Evolutionary conservation across 208 protist species (phyloP), one percentile per base, ranked within the genome.

Genomic region (Trypanosoma lewisi): DNA sequence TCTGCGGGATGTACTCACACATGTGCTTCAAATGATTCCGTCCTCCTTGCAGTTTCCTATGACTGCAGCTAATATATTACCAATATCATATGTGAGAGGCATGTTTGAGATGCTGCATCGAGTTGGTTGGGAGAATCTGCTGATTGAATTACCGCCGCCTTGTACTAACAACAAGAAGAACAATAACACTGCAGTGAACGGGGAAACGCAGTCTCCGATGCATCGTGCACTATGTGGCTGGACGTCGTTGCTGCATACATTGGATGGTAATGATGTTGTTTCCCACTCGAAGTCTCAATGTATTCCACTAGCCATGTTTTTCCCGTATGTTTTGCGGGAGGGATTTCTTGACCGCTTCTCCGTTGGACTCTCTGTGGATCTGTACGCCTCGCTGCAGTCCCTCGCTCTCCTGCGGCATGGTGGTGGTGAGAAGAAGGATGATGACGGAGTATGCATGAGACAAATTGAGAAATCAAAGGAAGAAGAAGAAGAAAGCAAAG

Each of bases 41-140:
- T 2, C 42, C 4, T 23, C 17, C 1, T 44, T 57, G 21, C 5
- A 19, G 21, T 42, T 57, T 39, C 52, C 52, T 34, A 12, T 57
- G 21, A 27, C 30, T 12, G 33, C 4, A 8, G 12, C 19, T 12
- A 37, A 57, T 17, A 27, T 11, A 27, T 14, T 42, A 19, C 25
- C 30, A 9, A 2, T 27, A 8, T 27, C 52, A 12, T 57, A 34
- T 34, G n/a, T 57, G 7, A 27, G 31, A 14, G 30, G 17, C 6
- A 44, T 57, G 21, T 57, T 57, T 41, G 52, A 57, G 12, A 57
- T 33, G 9, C 52, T 57, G 7, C 52, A 57, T 57, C 52, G 52
- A 5, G 34, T 57, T 8, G 52, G 34, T 4, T 57, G 52, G 7
- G 27, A 27, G 17, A 57, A 57, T 57, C 7, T 57, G 8, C 8